phyloP scores from a whole-genome alignment of 495 filamentous ascomycete species.

The Podospora australis region DNA sequence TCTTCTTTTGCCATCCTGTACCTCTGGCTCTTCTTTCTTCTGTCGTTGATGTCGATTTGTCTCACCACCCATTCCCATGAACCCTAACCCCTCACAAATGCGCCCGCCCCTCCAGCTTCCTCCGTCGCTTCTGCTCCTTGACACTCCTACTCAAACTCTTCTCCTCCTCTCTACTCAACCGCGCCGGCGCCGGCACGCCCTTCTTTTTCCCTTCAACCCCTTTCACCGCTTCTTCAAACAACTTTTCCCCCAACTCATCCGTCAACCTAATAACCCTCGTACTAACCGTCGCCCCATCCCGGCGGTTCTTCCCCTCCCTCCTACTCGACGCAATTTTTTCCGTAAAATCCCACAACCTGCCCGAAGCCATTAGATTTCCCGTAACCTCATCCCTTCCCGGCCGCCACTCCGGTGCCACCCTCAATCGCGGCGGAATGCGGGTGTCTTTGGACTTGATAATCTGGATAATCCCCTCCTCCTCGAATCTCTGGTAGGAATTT shows the following conservation, averaged over 20 bases:
- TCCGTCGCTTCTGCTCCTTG: slow-evolving; percentile 34
- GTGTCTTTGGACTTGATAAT: slow-evolving; percentile 58
- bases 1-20: no score
- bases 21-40: no score
- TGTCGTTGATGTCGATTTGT: no score
- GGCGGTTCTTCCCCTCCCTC: slow-evolving; percentile 88
- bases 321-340: slow-evolving; percentile 76
- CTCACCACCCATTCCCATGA: no score
- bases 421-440: slow-evolving; percentile 51
- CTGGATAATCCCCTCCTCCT: slow-evolving; percentile 83
- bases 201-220: slow-evolving; percentile 17
- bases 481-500: slow-evolving; percentile 81
- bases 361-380: slow-evolving; percentile 58
- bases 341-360: slow-evolving; percentile 81
- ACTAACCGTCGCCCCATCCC: slow-evolving; percentile 84
- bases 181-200: slow-evolving; percentile 23
- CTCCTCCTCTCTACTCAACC: slow-evolving; percentile 38
- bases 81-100: slow-evolving; percentile 39
- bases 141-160: slow-evolving; percentile 26
- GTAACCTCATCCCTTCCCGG: slow-evolving; percentile 57
- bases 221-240: slow-evolving; percentile 40
- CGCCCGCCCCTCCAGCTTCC: slow-evolving; percentile 39
- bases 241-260: slow-evolving; percentile 47
- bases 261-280: slow-evolving; percentile 72
- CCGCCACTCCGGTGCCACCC: slow-evolving; percentile 71